Percentiles rank a stretch among this genome's conserved stretches.
Evolutionary conservation across 345 rosid species (phyloP).

Genomic region (Citrus maxima): DNA sequence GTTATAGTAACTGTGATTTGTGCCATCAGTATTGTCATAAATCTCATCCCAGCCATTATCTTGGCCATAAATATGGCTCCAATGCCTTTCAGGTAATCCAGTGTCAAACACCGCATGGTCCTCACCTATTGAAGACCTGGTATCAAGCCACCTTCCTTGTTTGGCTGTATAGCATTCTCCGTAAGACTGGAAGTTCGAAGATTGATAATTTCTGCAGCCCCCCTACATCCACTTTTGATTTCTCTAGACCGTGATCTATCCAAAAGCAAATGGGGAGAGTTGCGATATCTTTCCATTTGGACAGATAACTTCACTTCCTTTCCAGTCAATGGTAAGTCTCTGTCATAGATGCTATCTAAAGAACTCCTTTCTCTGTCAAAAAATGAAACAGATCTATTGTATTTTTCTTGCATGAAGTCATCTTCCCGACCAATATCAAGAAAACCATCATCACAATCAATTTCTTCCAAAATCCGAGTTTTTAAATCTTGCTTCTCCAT

Average conservation of each 20-base stretch:
- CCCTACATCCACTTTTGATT: slow-evolving; percentile 22
- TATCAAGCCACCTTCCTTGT: slow-evolving; percentile 29
- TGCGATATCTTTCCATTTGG: slow-evolving; percentile 30
- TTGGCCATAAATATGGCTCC: slow-evolving; percentile 20
- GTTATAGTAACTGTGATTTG: slow-evolving; percentile 21
- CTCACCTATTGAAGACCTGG: slow-evolving; percentile 15
- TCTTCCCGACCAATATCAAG: slow-evolving; percentile 24
- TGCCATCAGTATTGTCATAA: slow-evolving; percentile 9
- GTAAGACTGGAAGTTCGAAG: slow-evolving; percentile 15
- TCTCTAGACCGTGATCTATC: slow-evolving; percentile 30
- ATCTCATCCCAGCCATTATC: slow-evolving; percentile 16
- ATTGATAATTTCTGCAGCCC: slow-evolving; percentile 21
- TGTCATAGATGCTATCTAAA: slow-evolving; percentile 25
- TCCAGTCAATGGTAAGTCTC: slow-evolving; percentile 20
- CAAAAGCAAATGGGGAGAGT: slow-evolving; percentile 27
- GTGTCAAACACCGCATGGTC: slow-evolving; percentile 8
- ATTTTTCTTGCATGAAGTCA: slow-evolving; percentile 22
- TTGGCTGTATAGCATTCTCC: slow-evolving; percentile 25
- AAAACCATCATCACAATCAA: slow-evolving; percentile 22
- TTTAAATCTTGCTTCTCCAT: slow-evolving; percentile 29
- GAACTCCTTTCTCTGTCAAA: slow-evolving; percentile 25
- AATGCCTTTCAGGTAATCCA: slow-evolving; percentile 11
- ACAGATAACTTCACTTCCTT: slow-evolving; percentile 30
- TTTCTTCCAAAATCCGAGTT: slow-evolving; percentile 22
- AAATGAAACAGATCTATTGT: slow-evolving; percentile 22